Conservation (phyloP, 2,329 filamentous ascomycete species). For the Capronia coronata region DNA sequence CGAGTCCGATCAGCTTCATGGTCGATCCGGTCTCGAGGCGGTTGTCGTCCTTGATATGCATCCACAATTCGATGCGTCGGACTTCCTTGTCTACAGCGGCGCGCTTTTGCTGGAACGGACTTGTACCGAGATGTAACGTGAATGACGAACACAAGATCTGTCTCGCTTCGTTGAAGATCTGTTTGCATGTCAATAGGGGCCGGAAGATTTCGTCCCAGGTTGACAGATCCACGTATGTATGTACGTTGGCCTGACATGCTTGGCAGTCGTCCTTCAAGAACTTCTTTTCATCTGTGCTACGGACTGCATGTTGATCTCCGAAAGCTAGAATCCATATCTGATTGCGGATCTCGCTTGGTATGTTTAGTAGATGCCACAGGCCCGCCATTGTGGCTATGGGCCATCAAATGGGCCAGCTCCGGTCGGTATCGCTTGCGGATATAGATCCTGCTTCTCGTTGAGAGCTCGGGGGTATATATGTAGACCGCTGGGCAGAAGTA, state of each 20-base stretch:
- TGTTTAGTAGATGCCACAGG: slow-evolving; percentile 15
- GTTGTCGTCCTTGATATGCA: slow-evolving; percentile 18
- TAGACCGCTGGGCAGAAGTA: too few relatives aligned
- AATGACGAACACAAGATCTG: slow-evolving; percentile 5
- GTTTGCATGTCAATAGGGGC: slow-evolving; percentile 17
- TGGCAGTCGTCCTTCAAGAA: not conserved
- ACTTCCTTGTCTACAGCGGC: slow-evolving; percentile 4
- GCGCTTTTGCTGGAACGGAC: not conserved
- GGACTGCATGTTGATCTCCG: slow-evolving; percentile 3
- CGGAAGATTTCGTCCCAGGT: slow-evolving; percentile 7
- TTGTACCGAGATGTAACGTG: slow-evolving; percentile 6
- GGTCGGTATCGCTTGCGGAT: too few relatives aligned
- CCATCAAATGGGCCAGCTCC: too few relatives aligned
- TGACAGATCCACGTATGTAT: not conserved
- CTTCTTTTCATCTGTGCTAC: not conserved
- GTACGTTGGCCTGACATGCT: slow-evolving; percentile 1
- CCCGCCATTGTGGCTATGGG: not conserved
- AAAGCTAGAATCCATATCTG: slow-evolving; percentile 18
- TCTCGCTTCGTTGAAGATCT: slow-evolving; percentile 14
- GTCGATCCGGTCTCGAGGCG: slow-evolving; percentile 1
- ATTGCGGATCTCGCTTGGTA: slow-evolving; percentile 17
- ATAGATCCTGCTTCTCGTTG: too few relatives aligned
- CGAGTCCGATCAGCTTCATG: slow-evolving; percentile 3
- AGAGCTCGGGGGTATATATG: too few relatives aligned
- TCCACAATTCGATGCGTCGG: slow-evolving; percentile 5